Evolutionary conservation across 805 yeast genomes (phyloP).

Genomic region (Isabelozyma gotoi): DNA sequence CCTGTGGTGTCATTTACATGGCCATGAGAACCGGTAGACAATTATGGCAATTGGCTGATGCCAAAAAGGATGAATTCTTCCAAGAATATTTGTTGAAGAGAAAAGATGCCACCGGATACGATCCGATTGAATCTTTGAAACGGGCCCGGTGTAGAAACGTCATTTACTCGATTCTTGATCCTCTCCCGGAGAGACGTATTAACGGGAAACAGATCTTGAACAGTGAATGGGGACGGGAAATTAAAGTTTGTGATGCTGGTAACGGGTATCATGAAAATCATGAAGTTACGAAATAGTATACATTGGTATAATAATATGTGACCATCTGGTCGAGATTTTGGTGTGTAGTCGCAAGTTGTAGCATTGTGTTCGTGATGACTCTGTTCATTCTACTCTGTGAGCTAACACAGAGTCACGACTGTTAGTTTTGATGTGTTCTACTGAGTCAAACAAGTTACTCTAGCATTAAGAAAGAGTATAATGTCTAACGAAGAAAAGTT

Average conservation of each 20-base stretch:
- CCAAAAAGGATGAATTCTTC: conserved; percentile 77
- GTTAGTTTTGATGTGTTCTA: too few relatives aligned
- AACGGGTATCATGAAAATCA: conserved; percentile 24
- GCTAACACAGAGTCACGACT: too few relatives aligned
- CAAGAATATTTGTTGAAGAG: conserved; percentile 72
- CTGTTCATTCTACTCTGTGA: too few relatives aligned
- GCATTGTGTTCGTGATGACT: too few relatives aligned
- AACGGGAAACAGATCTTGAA: conserved; percentile 85
- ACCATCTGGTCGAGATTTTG: too few relatives aligned
- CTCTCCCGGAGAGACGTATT: conserved; percentile 82
- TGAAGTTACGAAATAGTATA: not conserved
- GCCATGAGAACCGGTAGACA: conserved; percentile 95
- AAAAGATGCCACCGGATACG: conserved; percentile 82
- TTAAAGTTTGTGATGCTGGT: conserved; percentile 74
- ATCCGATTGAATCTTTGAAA: conserved; percentile 83
- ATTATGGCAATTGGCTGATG: conserved; percentile 81
- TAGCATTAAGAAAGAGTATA: too few relatives aligned
- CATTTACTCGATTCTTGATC: conserved; percentile 89
- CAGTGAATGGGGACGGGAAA: conserved; percentile 95
- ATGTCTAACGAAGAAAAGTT: too few relatives aligned
- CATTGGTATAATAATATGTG: not conserved
- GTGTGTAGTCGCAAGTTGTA: too few relatives aligned
- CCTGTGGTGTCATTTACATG: conserved; percentile 90
- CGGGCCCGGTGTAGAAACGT: conserved; percentile 91
- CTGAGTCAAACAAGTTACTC: too few relatives aligned